These are phyloP conservation scores for Mortierella antarctica DNA, from an alignment of 192 early-diverging fungal species.

Conservation along the genomic window DNA sequence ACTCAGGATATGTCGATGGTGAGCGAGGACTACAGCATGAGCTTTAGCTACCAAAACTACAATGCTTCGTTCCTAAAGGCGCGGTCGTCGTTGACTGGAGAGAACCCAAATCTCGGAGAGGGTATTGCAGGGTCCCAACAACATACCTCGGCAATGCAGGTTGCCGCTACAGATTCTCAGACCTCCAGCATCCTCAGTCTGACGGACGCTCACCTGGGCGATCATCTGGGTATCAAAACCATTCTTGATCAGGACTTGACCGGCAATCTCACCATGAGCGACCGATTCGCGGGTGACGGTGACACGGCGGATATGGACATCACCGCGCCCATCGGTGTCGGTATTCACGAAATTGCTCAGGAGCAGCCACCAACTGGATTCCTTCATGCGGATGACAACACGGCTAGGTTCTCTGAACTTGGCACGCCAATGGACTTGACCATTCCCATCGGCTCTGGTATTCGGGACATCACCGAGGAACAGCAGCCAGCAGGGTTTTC, in stretches of 20 bases:
- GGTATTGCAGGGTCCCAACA: no score
- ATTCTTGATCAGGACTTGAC: background rate
- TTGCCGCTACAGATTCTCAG: no score
- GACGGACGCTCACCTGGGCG: no score
- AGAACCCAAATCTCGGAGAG: background rate
- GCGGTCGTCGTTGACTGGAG: background rate
- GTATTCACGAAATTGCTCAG: conserved; percentile 33
- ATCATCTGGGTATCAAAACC: no score
- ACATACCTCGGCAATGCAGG: no score
- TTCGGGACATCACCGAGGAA: conserved; percentile 28
- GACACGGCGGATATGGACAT: conserved; percentile 47
- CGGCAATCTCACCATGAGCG: background rate
- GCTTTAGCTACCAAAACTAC: conserved; percentile 21
- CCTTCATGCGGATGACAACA: conserved; percentile 20
- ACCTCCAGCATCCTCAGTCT: no score
- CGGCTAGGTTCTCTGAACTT: conserved; percentile 26
- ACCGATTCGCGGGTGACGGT: conserved; percentile 8
- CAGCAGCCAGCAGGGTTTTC: conserved; percentile 29
- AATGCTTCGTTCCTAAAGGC: conserved; percentile 25
- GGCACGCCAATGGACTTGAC: conserved; percentile 25
- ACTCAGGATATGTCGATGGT: conserved; percentile 7
- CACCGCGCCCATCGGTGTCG: conserved; percentile 41
- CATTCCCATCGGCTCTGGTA: conserved; percentile 9
- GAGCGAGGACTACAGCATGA: conserved; percentile 31
- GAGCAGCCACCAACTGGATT: conserved; percentile 38